Conservation (phyloP, 768 basidiomycete species). For the Cystoderma amianthinum region DNA sequence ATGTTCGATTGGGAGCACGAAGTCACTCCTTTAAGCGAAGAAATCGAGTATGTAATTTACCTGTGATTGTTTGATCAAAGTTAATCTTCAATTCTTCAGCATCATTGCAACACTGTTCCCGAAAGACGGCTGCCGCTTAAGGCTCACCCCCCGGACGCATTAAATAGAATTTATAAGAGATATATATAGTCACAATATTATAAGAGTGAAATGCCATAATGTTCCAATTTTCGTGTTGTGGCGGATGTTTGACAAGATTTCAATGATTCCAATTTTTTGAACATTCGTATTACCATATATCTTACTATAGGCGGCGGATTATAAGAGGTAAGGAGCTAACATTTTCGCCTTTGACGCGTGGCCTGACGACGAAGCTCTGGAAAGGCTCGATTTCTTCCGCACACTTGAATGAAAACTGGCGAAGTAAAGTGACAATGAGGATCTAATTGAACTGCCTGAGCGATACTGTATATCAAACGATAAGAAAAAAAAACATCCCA, state of each 20-base stretch:
- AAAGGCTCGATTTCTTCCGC: conserved; percentile 50
- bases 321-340: conserved; percentile 51
- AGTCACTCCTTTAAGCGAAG: conserved; percentile 66
- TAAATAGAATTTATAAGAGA: background rate
- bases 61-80: background rate
- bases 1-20: conserved; percentile 86
- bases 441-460: conserved; percentile 11
- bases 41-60: conserved; percentile 64
- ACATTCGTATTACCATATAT: no score
- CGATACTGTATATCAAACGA: no score
- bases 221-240: no score
- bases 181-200: conserved; percentile 3
- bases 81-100: no score
- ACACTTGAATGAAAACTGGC: conserved; percentile 48
- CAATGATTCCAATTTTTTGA: no score
- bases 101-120: conserved; percentile 98
- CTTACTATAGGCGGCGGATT: conserved; percentile 28
- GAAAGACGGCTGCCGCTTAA: conserved; percentile 82
- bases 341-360: conserved; percentile 44
- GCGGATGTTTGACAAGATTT: no score
- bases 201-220: no score
- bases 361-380: conserved; percentile 60
- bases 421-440: conserved; percentile 42
- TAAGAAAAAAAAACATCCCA: conserved; percentile 12
- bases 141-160: conserved; percentile 55